Evolutionary conservation across 2,329 filamentous ascomycete genomes (phyloP).

Genomic region (Pseudocercospora pini-densiflorae): DNA sequence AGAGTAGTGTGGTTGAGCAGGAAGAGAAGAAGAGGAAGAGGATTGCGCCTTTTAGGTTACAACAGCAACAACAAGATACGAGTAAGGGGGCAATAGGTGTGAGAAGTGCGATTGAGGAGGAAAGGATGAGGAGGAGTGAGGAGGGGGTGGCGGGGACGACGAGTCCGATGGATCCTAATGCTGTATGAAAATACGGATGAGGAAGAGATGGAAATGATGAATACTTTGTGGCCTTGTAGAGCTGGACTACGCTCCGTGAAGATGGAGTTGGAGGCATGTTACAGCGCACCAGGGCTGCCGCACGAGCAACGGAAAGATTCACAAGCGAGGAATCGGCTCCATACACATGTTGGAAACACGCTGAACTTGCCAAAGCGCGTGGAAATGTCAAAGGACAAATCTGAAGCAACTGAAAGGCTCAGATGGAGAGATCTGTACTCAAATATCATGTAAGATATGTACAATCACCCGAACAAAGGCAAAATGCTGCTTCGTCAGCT

Average conservation of each 20-base stretch:
- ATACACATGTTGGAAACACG: not conserved
- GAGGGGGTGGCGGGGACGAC: slow-evolving; percentile 30
- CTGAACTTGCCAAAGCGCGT: no score
- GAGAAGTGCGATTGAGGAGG: not conserved
- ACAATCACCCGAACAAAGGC: not conserved
- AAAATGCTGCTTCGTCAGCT: no score
- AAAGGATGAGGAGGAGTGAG: slow-evolving; percentile 20
- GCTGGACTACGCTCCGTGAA: not conserved
- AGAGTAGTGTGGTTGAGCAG: slow-evolving; percentile 4
- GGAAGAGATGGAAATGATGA: not conserved
- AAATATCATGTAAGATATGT: not conserved
- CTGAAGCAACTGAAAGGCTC: no score
- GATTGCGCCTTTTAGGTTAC: slow-evolving; percentile 18
- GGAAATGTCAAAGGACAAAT: no score
- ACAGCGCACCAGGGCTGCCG: not conserved
- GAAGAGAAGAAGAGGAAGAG: slow-evolving; percentile 9
- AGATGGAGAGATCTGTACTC: no score
- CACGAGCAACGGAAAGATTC: not conserved
- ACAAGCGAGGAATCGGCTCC: no score
- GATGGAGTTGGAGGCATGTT: slow-evolving; percentile 8
- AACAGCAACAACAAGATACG: not conserved
- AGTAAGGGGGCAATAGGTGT: not conserved
- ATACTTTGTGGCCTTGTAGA: not conserved
- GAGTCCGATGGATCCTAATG: slow-evolving; percentile 53
- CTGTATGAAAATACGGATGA: slow-evolving; percentile 51